Evolutionary conservation across 106 monocot species (phyloP).

Genomic region (Allium cepa): DNA sequence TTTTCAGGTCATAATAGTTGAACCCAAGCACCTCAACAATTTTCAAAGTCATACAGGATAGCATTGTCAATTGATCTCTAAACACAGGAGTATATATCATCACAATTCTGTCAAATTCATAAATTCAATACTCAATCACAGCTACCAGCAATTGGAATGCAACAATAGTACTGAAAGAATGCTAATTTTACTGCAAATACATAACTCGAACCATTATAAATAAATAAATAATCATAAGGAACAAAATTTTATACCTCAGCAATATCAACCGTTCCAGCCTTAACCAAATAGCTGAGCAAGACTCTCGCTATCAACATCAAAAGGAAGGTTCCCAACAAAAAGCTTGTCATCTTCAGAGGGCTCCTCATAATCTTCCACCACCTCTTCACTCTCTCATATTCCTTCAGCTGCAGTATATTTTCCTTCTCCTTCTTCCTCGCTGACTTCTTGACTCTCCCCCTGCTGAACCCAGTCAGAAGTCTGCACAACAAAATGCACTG

Average conservation of each 20-base stretch:
- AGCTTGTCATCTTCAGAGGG: slow-evolving; percentile 89
- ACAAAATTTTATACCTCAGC: slow-evolving; percentile 47
- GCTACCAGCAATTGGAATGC: not conserved
- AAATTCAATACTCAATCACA: not conserved
- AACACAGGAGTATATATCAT: too few relatives aligned
- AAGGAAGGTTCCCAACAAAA: slow-evolving; percentile 84
- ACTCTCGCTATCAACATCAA: slow-evolving; percentile 59
- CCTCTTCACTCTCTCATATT: slow-evolving; percentile 9
- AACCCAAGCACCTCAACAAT: too few relatives aligned
- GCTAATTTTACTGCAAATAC: too few relatives aligned
- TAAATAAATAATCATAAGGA: not conserved
- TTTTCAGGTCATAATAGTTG: too few relatives aligned
- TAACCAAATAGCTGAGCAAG: slow-evolving; percentile 56
- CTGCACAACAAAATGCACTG: slow-evolving; percentile 30
- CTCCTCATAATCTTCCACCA: slow-evolving; percentile 26
- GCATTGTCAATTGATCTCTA: too few relatives aligned
- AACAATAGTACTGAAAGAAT: too few relatives aligned
- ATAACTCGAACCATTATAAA: not conserved
- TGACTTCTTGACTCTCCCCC: not conserved
- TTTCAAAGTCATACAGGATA: too few relatives aligned
- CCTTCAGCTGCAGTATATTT: not conserved
- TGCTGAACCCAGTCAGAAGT: slow-evolving; percentile 39
- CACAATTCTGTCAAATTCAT: too few relatives aligned
- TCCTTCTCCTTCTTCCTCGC: too few relatives aligned
- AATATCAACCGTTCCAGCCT: slow-evolving; percentile 74